Conservation (phyloP, 1,284 basidiomycete genomes). For the Fomitopsis palustris region DNA sequence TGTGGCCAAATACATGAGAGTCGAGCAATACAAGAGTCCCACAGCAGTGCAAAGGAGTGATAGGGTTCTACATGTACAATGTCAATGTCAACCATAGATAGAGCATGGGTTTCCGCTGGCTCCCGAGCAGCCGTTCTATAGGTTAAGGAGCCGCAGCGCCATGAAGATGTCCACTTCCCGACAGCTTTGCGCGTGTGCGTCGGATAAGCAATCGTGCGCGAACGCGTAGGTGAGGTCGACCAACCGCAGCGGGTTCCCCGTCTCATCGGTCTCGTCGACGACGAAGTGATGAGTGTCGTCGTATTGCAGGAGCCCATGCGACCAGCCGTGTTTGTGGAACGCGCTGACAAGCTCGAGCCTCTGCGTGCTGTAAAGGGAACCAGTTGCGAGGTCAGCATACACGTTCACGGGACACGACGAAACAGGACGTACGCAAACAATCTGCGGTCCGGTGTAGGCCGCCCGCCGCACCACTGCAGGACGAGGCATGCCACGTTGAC, state of each 20-base stretch:
- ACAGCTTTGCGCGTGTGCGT: not conserved
- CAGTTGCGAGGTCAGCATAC: not conserved
- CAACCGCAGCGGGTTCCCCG: conserved; percentile 1
- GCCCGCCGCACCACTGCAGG: conserved; percentile 2
- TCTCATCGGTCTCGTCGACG: not conserved
- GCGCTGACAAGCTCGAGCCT: not conserved
- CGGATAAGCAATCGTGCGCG: not conserved
- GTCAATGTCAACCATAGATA: too few species aligned
- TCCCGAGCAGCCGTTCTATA: not conserved
- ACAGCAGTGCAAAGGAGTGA: too few species aligned
- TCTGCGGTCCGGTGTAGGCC: not conserved
- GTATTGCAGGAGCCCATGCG: not conserved
- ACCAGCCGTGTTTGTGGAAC: conserved; percentile 3
- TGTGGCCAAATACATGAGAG: too few species aligned
- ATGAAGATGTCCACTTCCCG: not conserved
- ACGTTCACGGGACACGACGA: not conserved
- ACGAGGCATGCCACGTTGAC: conserved; percentile 2
- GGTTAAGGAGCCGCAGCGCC: not conserved
- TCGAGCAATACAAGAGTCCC: too few species aligned
- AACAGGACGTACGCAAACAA: not conserved
- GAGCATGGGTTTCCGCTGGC: too few species aligned
- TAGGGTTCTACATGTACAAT: too few species aligned
- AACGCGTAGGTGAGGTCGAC: not conserved
- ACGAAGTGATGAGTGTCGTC: not conserved
- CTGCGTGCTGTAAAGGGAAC: not conserved